phyloP scores from a whole-genome alignment of 2,329 filamentous ascomycete species.

The Alternaria hordeiaustralica region DNA sequence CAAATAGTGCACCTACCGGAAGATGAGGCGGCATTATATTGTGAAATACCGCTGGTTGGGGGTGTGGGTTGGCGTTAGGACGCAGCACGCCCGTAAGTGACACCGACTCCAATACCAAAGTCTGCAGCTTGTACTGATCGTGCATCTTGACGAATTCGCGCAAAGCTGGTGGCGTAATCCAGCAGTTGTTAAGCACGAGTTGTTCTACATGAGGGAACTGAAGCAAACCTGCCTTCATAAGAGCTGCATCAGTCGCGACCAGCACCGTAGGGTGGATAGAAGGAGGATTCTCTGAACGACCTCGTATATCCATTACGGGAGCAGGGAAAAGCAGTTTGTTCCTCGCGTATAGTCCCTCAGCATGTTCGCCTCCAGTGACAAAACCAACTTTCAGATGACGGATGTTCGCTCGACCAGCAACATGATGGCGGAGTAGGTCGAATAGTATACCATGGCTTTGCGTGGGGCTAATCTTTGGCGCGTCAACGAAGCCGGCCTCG shows the following conservation, averaged over 20 bases:
- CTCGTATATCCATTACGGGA: conserved; percentile 54
- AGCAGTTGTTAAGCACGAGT: conserved; percentile 72
- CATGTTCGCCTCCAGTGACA: conserved; percentile 71
- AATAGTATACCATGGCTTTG: conserved; percentile 61
- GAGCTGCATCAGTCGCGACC: conserved; percentile 14
- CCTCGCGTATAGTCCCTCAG: conserved; percentile 65
- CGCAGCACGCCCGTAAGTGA: conserved; percentile 60
- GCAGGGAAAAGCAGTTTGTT: conserved; percentile 69
- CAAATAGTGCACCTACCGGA: conserved; percentile 6
- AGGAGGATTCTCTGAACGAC: conserved; percentile 5
- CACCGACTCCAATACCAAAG: conserved; percentile 67
- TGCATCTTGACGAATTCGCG: conserved; percentile 59
- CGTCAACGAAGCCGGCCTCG: conserved; percentile 59
- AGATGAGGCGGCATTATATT: conserved; percentile 1
- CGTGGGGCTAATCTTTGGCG: conserved; percentile 58
- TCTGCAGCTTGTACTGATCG: conserved; percentile 56
- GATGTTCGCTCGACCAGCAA: conserved; percentile 59
- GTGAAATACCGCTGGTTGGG: conserved; percentile 1
- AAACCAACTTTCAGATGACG: conserved; percentile 69
- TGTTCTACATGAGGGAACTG: conserved; percentile 63
- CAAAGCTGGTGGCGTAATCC: conserved; percentile 67
- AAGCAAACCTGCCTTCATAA: conserved; percentile 49
- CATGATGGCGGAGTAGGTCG: conserved; percentile 58
- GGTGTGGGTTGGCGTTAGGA: conserved; percentile 11
- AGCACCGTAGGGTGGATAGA: conserved; percentile 9